Evolutionary conservation across 257 asterid genomes (phyloP).

Genomic region (Salvia splendens): DNA sequence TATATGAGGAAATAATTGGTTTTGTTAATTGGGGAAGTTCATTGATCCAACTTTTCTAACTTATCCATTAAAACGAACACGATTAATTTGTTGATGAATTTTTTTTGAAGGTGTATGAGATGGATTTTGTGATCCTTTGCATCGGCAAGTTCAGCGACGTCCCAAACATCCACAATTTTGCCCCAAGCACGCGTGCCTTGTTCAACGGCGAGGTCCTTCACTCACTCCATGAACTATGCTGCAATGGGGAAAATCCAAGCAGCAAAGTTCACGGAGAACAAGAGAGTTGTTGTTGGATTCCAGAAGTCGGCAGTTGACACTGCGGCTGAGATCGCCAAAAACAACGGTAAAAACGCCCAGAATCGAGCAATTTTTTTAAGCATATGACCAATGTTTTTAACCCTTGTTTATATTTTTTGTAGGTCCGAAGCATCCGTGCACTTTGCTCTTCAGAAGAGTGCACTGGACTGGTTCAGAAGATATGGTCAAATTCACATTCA

Average conservation of each 20-base stretch:
- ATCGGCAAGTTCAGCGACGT: constrained; percentile 57
- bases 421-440: constrained; percentile 56
- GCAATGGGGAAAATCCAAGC: constrained; percentile 49
- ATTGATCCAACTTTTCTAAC: neutral
- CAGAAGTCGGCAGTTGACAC: constrained; percentile 72
- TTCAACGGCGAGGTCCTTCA: constrained; percentile 54
- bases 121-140: constrained; percentile 63
- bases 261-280: constrained; percentile 39
- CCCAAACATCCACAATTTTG: constrained; percentile 50
- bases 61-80: neutral
- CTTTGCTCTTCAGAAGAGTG: constrained; percentile 49
- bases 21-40: constrained; percentile 32
- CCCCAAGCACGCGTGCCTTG: constrained; percentile 23
- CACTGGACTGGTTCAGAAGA: constrained; percentile 54
- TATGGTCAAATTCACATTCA: constrained; percentile 38
- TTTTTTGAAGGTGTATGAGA: constrained; percentile 45
- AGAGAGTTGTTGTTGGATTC: constrained; percentile 63
- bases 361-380: too few species aligned
- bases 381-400: too few species aligned
- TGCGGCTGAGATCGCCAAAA: constrained; percentile 49
- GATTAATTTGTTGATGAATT: neutral
- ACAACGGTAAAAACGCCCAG: constrained; percentile 37
- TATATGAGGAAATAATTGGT: too few species aligned
- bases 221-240: constrained; percentile 70
- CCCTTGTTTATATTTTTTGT: neutral